Percentiles rank a stretch among this genome's conserved stretches.
Evolutionary conservation across 2,329 filamentous ascomycete genomes (phyloP).

Genomic region (Rhynchosporium agropyri): DNA sequence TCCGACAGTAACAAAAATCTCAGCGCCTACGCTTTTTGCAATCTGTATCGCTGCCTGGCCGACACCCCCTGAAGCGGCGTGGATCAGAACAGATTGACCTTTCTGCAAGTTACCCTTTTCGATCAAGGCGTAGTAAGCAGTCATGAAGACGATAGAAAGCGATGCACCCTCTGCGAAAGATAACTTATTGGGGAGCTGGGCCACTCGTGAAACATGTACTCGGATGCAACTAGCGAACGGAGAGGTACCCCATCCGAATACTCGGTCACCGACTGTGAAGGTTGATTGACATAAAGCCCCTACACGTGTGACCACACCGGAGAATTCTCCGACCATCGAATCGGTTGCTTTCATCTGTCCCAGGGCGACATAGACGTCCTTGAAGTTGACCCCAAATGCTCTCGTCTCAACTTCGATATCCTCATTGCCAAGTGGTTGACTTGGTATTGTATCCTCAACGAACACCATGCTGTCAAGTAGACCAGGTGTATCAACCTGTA

Average conservation of each 20-base stretch:
- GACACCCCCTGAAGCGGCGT: slow-evolving; percentile 21
- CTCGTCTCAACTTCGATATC: slow-evolving; percentile 32
- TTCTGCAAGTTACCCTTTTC: slow-evolving; percentile 45
- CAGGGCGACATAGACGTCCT: slow-evolving; percentile 6
- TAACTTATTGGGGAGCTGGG: slow-evolving; percentile 28
- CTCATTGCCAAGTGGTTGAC: neutral
- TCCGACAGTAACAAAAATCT: slow-evolving; percentile 48
- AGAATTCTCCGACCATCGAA: neutral
- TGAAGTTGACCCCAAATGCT: slow-evolving; percentile 11
- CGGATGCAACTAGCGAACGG: slow-evolving; percentile 34
- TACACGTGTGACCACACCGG: slow-evolving; percentile 5
- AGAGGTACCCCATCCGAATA: slow-evolving; percentile 22
- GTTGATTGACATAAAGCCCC: neutral
- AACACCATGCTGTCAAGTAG: slow-evolving; percentile 26
- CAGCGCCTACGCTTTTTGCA: slow-evolving; percentile 40
- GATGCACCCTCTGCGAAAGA: slow-evolving; percentile 38
- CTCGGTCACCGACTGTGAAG: slow-evolving; percentile 30
- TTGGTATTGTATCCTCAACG: slow-evolving; percentile 18
- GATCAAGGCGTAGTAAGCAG: slow-evolving; percentile 48
- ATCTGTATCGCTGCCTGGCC: slow-evolving; percentile 37
- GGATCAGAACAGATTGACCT: slow-evolving; percentile 37
- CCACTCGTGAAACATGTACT: slow-evolving; percentile 33
- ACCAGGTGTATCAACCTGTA: slow-evolving; percentile 23
- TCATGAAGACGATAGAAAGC: slow-evolving; percentile 46
- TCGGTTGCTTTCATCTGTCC: neutral